Conservation (phyloP, 345 rosid species). For the Eucalyptus paniculata region DNA sequence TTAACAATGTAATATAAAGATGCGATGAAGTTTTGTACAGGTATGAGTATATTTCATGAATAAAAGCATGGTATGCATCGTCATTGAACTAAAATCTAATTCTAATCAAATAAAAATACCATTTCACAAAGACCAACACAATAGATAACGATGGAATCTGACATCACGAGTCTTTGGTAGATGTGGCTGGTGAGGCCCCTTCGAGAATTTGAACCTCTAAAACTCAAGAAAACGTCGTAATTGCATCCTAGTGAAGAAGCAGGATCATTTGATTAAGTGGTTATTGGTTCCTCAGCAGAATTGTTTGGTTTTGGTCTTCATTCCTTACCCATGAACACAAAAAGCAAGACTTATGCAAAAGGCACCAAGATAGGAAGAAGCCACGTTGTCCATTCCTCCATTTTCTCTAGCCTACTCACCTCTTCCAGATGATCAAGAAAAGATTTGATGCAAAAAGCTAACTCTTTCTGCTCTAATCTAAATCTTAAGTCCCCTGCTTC, state of each 20-base stretch:
- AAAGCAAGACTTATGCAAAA: neutral
- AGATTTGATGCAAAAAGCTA: neutral
- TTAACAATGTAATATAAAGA: neutral
- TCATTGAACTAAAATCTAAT: neutral
- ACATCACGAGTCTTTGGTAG: neutral
- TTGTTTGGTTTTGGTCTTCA: neutral
- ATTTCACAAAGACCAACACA: neutral
- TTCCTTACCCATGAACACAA: neutral
- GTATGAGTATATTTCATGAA: neutral
- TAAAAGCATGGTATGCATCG: neutral
- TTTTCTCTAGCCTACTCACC: neutral
- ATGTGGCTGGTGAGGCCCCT: neutral
- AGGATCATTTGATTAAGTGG: neutral
- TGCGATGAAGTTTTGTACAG: neutral
- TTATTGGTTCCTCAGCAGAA: neutral
- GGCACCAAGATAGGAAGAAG: neutral
- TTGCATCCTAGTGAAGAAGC: neutral
- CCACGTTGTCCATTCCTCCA: neutral
- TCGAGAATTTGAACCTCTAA: neutral
- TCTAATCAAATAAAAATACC: neutral
- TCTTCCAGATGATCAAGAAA: neutral
- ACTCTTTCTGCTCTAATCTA: neutral
- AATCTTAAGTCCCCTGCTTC: neutral
- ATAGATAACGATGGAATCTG: neutral
- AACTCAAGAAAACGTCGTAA: neutral